These are phyloP conservation scores for Penicillium sp. DNA, from an alignment of 2,329 filamentous ascomycete genomes.

Conservation along the genomic window DNA sequence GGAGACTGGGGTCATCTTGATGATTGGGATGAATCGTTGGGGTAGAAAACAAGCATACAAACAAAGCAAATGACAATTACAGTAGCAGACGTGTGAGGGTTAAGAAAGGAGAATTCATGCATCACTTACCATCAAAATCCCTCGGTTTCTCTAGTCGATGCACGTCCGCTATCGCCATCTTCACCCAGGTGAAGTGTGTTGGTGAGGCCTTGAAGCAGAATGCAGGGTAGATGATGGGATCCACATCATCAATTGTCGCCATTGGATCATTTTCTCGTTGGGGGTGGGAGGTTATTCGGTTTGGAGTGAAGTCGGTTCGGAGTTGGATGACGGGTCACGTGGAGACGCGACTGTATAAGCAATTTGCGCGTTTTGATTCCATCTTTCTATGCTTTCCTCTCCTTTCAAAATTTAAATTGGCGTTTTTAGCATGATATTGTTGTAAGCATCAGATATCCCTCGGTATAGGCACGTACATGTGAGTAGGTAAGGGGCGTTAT, in stretches of 20 bases:
- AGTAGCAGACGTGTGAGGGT: background rate
- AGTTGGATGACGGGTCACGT: background rate
- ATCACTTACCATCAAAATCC: slow-evolving; percentile 53
- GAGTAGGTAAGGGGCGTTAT: too few relatives aligned
- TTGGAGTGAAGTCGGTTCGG: background rate
- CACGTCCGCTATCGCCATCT: slow-evolving; percentile 58
- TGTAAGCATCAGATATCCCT: too few relatives aligned
- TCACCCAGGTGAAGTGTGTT: slow-evolving; percentile 65
- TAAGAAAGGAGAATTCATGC: background rate
- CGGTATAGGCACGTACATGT: too few relatives aligned
- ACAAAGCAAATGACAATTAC: background rate
- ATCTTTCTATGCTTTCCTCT: background rate
- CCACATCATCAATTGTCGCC: slow-evolving; percentile 24
- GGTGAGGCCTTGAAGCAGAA: slow-evolving; percentile 61
- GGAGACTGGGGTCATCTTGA: background rate
- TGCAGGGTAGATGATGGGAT: slow-evolving; percentile 54
- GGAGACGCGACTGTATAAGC: background rate
- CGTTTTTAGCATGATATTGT: too few relatives aligned
- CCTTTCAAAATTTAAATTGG: too few relatives aligned
- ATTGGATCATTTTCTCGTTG: slow-evolving; percentile 28
- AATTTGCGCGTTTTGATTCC: background rate
- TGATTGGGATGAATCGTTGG: too few relatives aligned
- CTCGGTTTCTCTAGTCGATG: slow-evolving; percentile 50
- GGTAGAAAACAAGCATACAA: too few relatives aligned
- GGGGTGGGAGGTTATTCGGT: background rate